phyloP scores from a whole-genome alignment of 768 basidiomycete genomes.

The Collybia mongolica region DNA sequence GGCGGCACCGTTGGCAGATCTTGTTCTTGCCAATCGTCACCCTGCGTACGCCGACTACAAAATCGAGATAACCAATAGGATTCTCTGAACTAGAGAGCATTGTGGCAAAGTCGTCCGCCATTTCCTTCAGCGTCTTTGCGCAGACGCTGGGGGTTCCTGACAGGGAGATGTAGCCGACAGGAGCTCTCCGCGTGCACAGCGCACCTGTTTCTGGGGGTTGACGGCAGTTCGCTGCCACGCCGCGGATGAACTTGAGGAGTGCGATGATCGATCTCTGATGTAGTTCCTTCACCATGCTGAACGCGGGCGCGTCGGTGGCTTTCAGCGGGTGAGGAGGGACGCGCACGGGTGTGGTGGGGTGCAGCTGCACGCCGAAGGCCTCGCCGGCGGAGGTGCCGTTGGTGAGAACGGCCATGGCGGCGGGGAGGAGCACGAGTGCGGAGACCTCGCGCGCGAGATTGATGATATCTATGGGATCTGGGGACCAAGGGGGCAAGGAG shows the following conservation, averaged over 20 bases:
- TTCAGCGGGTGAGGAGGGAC: not conserved
- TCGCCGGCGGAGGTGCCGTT: conserved; percentile 18
- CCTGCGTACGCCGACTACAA: not conserved
- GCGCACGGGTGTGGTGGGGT: not conserved
- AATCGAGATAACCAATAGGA: conserved; percentile 6
- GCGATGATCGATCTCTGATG: conserved; percentile 5
- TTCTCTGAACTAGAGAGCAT: not conserved
- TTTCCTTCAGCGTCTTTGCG: not conserved
- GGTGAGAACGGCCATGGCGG: conserved; percentile 17
- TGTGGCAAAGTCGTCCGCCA: conserved; percentile 1
- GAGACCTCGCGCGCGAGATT: conserved; percentile 17
- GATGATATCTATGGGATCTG: conserved; percentile 12
- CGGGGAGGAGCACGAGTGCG: conserved; percentile 14
- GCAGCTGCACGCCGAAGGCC: conserved; percentile 13
- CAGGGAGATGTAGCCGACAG: conserved; percentile 5
- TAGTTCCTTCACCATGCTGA: conserved; percentile 10
- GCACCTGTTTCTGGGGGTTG: conserved; percentile 5
- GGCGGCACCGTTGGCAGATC: conserved; percentile 5
- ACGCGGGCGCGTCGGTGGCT: conserved; percentile 4
- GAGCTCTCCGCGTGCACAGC: conserved; percentile 3
- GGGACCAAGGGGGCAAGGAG: conserved; percentile 8
- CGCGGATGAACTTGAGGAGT: conserved; percentile 8
- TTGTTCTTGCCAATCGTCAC: not conserved
- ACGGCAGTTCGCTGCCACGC: conserved; percentile 1
- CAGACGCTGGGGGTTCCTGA: not conserved